Evolutionary conservation across 495 filamentous ascomycete species (phyloP), one percentile per base, ranked within the genome.

Genomic region (Penicillium macrosclerotiorum): DNA sequence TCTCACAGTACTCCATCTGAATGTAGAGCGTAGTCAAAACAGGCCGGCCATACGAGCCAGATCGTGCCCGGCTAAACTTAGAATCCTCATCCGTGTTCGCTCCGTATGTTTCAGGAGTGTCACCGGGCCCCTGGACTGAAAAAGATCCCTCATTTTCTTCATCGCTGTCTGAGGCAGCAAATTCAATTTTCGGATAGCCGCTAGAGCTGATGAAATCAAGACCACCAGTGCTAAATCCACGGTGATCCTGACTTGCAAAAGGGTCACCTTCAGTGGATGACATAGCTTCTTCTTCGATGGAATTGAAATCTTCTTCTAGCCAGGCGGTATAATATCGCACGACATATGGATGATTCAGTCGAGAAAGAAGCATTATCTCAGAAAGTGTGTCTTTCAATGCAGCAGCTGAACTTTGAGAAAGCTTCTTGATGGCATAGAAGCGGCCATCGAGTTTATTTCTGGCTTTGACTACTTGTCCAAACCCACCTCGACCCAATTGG

Each of bases 1-100:
- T 90, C 62, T 96, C 93, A 60, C 94, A 97, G 59, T 95, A 96
- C 56, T 97, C 92, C 93, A 98, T 98, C 50, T 88, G 85, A 48
- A 92, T 92, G 59, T 90, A 92, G 1, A 92, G 76, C 1, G 80
- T 81, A 6, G 79, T 80, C 36, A 72, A 72, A 19, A 75, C 56
- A 6, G 74, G 65, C 22, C 73, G 39, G 14, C 58, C 54, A 42
- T 72, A 61, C 12, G 73, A 71, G 30, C 67, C 65, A 9, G 69
- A 72, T 32, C 59, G 62, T 38, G 58, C 49, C 7, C 57, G 58
- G 43, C 63, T 67, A 16, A 68, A 40, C 25, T 68, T 65, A 1
- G 55, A 49, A 14, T 45, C 57, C 31, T 60, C 59, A 44, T 48
- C 61, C n/a, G 60, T 60, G n/a, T 38, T 61, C 7, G 34, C 35